phyloP scores from a whole-genome alignment of 345 rosid genomes.

The Arabis alpina region DNA sequence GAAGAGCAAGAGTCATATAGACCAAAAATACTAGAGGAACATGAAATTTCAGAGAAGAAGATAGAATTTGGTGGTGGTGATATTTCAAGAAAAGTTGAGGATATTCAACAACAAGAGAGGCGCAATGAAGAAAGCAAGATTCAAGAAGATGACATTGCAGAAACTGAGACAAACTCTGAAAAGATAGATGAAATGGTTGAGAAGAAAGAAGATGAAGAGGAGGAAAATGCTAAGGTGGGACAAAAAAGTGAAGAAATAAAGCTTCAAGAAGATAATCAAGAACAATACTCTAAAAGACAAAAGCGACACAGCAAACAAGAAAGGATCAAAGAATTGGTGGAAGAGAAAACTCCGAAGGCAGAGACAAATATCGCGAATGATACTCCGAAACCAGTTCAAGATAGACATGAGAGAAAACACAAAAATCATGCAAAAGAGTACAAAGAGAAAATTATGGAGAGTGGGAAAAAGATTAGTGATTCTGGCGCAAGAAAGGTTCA shows the following conservation, averaged over 20 bases:
- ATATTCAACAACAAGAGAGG: background rate
- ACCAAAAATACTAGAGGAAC: conserved; percentile 16
- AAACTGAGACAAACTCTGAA: too few species aligned
- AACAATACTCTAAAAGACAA: conserved; percentile 5
- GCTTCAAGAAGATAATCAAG: conserved; percentile 7
- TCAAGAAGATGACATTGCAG: too few species aligned
- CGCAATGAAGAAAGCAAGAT: too few species aligned
- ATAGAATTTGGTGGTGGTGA: conserved; percentile 17
- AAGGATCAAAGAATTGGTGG: background rate
- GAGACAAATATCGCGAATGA: conserved; percentile 1
- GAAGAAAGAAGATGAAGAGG: too few species aligned
- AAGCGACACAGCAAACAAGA: background rate
- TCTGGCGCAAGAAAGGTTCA: conserved; percentile 5
- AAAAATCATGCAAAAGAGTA: background rate
- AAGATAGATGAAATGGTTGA: too few species aligned
- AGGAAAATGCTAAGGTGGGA: conserved; percentile 1
- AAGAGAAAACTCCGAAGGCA: conserved; percentile 13
- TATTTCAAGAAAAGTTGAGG: background rate
- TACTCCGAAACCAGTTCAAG: conserved; percentile 4
- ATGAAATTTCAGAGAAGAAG: conserved; percentile 9
- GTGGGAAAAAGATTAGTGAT: background rate
- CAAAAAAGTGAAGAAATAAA: conserved; percentile 8
- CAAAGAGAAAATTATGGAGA: background rate
- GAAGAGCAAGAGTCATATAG: conserved; percentile 31
- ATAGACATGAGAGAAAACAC: conserved; percentile 16